phyloP scores from a whole-genome alignment of 2,329 filamentous ascomycete species.

The Aureobasidium musti region DNA sequence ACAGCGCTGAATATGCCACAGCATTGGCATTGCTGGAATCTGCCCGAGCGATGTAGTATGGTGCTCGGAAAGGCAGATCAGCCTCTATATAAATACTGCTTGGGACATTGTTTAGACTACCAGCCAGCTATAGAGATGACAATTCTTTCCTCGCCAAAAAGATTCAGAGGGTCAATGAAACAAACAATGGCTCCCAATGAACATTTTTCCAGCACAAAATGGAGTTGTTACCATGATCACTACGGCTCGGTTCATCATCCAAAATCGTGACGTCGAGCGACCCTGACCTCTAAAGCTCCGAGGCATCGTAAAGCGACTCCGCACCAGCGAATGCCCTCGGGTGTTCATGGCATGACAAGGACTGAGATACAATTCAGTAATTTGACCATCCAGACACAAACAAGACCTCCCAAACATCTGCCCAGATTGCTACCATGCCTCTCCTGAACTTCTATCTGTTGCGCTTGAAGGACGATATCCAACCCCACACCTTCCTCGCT shows the following conservation, averaged over 20 bases:
- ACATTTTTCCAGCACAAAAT: too few relatives aligned
- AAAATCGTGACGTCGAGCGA: slow-evolving; percentile 8
- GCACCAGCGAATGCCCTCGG: slow-evolving; percentile 17
- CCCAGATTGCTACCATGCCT: slow-evolving; percentile 47
- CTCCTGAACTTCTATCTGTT: slow-evolving; percentile 53
- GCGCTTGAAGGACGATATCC: slow-evolving; percentile 42
- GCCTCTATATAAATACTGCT: not conserved
- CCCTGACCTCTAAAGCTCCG: slow-evolving; percentile 7
- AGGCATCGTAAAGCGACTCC: slow-evolving; percentile 17
- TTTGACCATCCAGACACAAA: too few relatives aligned
- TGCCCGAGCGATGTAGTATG: not conserved
- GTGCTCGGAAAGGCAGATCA: not conserved
- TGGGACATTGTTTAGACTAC: too few relatives aligned
- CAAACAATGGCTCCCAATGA: too few relatives aligned
- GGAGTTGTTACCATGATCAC: too few relatives aligned
- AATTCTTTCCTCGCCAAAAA: not conserved
- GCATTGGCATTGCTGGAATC: slow-evolving; percentile 13
- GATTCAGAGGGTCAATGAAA: too few relatives aligned
- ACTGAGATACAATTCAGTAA: not conserved
- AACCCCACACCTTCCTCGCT: slow-evolving; percentile 46
- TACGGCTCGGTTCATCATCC: too few relatives aligned
- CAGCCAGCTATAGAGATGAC: too few relatives aligned
- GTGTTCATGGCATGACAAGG: not conserved
- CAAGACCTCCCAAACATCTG: not conserved
- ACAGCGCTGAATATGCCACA: slow-evolving; percentile 21